Base-by-base conservation (phyloP, 345 rosid genomes). In the Sisymbrium irio region DNA sequence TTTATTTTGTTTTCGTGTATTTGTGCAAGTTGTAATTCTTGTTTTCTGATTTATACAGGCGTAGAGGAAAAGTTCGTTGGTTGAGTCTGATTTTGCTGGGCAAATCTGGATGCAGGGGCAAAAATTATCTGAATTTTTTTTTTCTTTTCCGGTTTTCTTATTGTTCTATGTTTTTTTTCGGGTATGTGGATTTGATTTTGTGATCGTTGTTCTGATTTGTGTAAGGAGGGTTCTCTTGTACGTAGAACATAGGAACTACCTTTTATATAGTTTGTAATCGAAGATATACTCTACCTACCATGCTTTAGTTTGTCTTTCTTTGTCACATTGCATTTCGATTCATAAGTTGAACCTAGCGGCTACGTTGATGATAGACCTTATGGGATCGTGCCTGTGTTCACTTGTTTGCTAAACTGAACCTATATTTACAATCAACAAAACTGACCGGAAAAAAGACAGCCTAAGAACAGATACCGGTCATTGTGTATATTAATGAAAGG, bases 91-190 rank as follows among this genome's bases (percentile, higher is more conserved):
- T 45, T 56, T 64, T 64, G 69, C 67, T 64, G 69, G 27, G 30
- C 56, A 46, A 28, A 30, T 64, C 55, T 64, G 41, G 69, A 44
- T 64, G 69, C 55, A 45, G 55, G 7, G 54, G 55, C 69, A 64
- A 64, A 46, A 55, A 11, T 64, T 46, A 46, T 64, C 68, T 63
- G 68, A 28, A 5, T n/a, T n/a, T 62, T 44, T 62, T 62, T 25
- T 9, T 44, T 5, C 15, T 5, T 62, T 18, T 40, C 12, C 4
- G 37, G 50, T 41, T 44, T 42, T 62, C 25, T 42, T 44, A 9
- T 62, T 42, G 9, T 55, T 55, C 19, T n/a, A n/a, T n/a, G 35
- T 46, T 8, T 45, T 15, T 44, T 19, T 14, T 15, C 25, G 37
- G 37, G 22, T 62, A 62, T 62, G 67, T 42, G 39, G 53, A 28